Base-by-base conservation (phyloP, 306 rosid species). In the Aeschynomene evenia region DNA sequence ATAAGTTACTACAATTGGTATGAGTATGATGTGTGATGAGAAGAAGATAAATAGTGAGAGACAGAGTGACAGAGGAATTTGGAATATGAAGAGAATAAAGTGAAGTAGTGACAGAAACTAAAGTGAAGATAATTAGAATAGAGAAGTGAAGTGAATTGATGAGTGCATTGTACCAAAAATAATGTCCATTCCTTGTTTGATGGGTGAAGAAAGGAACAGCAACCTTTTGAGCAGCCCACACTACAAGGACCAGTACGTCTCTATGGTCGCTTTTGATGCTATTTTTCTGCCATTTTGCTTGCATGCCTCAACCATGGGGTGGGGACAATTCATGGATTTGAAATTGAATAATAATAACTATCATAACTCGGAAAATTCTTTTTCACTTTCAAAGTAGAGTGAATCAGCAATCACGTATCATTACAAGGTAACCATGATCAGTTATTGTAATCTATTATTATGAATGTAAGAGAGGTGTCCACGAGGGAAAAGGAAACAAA, bases 21-120 rank as follows among this genome's bases (percentile, higher is more conserved):
- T 40, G 67, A 68, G 26, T 36, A 45, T 51, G 77, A 61, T 24
- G 29, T 64, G 22, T 69, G 45, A 20, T 20, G 22, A 45, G 52
- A 22, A 33, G 69, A 42, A 58, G 49, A 22, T 52, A 75, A 3
- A 40, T 2, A 40, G 39, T 14, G 69, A 28, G 29, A 1, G 55
- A 24, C 58, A 22, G 55, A 54, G 72, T 28, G 79, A 70, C 50
- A 71, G 71, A 68, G 52, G 22, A 62, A 54, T 67, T 78, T 73
- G 86, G 83, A 83, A 68, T 81, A 81, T 76, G 79, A 76, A 71
- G 82, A 60, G 22, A 20, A 42, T 39, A 54, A 55, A 53, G 78
- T 7, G 70, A 66, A 70, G 70, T 43, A 57, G 43, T 62, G 81
- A 71, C 58, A 48, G 51, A 48, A 55, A 74, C 31, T 73, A 66